Percentiles rank a stretch among this genome's conserved stretches.
phyloP scores from a whole-genome alignment of 2,329 filamentous ascomycete species.

The Rhexocercosporidium sp. region DNA sequence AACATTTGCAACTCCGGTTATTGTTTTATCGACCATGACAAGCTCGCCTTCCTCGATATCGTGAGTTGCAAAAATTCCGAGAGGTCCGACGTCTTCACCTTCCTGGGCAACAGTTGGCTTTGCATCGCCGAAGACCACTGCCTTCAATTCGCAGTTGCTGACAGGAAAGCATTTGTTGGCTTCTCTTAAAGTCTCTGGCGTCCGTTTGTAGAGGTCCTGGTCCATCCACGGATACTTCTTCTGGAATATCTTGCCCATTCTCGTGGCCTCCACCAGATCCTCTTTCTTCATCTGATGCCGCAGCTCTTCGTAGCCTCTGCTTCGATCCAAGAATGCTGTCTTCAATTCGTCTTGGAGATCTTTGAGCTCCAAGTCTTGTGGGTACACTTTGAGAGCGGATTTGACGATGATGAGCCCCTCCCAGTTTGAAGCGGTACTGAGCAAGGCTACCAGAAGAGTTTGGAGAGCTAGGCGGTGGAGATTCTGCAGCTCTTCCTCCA shows the following conservation, averaged over 20 bases:
- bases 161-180: slow-evolving; percentile 27
- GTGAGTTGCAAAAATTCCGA: slow-evolving; percentile 37
- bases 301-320: slow-evolving; percentile 6
- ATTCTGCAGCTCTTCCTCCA: slow-evolving; percentile 28
- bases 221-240: slow-evolving; percentile 40
- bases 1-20: slow-evolving; percentile 27
- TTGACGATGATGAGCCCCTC: slow-evolving; percentile 32
- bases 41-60: slow-evolving; percentile 35
- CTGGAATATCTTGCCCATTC: slow-evolving; percentile 32
- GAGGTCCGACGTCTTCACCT: slow-evolving; percentile 36
- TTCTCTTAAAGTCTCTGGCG: slow-evolving; percentile 24
- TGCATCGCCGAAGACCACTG: slow-evolving; percentile 27
- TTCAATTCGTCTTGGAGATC: slow-evolving; percentile 14
- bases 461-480: slow-evolving; percentile 24
- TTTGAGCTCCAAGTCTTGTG: slow-evolving; percentile 24
- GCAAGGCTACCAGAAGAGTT: slow-evolving; percentile 25
- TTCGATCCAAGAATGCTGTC: slow-evolving; percentile 19
- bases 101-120: background rate
- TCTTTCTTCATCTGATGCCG: background rate
- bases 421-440: slow-evolving; percentile 33
- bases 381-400: slow-evolving; percentile 28
- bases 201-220: slow-evolving; percentile 27
- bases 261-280: slow-evolving; percentile 3
- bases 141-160: slow-evolving; percentile 23
- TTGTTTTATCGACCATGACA: slow-evolving; percentile 32